Percentiles rank a stretch among this genome's conserved stretches.
phyloP scores from a whole-genome alignment of 352 stramenopile species.

The Globisporangium nunn region DNA sequence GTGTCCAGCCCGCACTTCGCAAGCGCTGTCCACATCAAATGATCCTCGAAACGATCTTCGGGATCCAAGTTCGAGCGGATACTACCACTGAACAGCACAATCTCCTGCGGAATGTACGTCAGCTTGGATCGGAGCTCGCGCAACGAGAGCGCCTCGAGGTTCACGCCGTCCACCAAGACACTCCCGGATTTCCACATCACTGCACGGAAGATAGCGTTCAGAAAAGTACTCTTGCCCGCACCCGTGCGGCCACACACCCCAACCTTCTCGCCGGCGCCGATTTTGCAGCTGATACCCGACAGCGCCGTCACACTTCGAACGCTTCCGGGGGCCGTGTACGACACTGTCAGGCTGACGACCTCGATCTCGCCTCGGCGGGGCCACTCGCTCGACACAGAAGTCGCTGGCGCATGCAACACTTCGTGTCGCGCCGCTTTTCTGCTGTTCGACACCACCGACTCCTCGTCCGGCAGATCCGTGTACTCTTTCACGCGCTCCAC shows the following conservation, averaged over 20 bases:
- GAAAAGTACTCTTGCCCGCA: conserved; percentile 86
- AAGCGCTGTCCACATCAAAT: conserved; percentile 54
- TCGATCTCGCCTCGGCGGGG: conserved; percentile 42
- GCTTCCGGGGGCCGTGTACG: conserved; percentile 14
- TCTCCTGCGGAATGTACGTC: conserved; percentile 81
- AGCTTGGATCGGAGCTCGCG: conserved; percentile 54
- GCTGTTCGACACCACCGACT: conserved; percentile 16
- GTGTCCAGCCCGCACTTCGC: conserved; percentile 37
- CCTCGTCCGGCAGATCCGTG: conserved; percentile 40
- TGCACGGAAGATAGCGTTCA: conserved; percentile 76
- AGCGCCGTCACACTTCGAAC: conserved; percentile 26
- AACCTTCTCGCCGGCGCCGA: conserved; percentile 53
- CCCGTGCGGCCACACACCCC: conserved; percentile 87
- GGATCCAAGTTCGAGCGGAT: conserved; percentile 86
- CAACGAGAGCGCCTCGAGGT: conserved; percentile 54
- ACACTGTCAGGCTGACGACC: conserved; percentile 44
- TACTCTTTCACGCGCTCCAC: conserved; percentile 89
- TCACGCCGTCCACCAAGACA: conserved; percentile 70
- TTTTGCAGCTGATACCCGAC: conserved; percentile 32
- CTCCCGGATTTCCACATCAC: conserved; percentile 41
- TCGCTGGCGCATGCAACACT: background rate
- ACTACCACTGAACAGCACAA: conserved; percentile 75
- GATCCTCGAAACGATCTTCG: conserved; percentile 23
- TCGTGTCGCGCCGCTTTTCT: background rate
- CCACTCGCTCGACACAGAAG: conserved; percentile 18